Evolutionary conservation across 2,329 filamentous ascomycete genomes (phyloP).

Genomic region (Penicillium fuscoglaucum): DNA sequence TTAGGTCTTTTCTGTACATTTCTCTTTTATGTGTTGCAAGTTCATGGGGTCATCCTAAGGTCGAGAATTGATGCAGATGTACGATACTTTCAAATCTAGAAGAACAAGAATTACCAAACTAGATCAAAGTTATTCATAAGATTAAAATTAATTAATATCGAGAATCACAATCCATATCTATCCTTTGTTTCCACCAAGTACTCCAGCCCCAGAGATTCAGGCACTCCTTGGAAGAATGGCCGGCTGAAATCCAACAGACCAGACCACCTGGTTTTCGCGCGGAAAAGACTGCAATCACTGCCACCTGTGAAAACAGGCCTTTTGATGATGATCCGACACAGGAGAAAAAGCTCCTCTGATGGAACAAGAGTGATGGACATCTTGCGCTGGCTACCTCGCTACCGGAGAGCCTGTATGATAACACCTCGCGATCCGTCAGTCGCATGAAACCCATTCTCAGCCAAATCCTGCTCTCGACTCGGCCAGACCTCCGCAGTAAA

Average conservation of each 20-base stretch:
- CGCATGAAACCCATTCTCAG: conserved; percentile 22
- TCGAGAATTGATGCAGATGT: neutral
- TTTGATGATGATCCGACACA: neutral
- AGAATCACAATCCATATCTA: neutral
- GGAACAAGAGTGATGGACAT: neutral
- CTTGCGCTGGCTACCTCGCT: neutral
- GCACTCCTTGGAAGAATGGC: neutral
- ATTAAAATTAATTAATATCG: neutral
- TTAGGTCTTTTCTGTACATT: conserved; percentile 8
- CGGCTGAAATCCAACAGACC: neutral
- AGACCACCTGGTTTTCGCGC: neutral
- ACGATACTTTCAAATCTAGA: neutral
- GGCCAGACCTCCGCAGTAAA: conserved; percentile 22
- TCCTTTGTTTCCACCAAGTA: neutral
- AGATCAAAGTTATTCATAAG: neutral
- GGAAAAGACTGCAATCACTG: neutral
- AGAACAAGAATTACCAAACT: neutral
- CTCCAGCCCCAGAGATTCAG: neutral
- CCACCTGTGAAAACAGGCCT: neutral
- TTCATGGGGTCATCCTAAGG: neutral
- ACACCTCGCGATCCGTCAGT: conserved; percentile 25
- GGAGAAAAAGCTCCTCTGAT: neutral
- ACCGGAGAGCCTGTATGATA: conserved; percentile 14
- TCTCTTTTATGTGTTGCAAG: neutral
- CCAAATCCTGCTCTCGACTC: conserved; percentile 15